A percentile compares a stretch with the other conserved stretches of the same genome.
Conservation (phyloP, 1,284 basidiomycete genomes). For the Pseudozyma hubeiensis region DNA sequence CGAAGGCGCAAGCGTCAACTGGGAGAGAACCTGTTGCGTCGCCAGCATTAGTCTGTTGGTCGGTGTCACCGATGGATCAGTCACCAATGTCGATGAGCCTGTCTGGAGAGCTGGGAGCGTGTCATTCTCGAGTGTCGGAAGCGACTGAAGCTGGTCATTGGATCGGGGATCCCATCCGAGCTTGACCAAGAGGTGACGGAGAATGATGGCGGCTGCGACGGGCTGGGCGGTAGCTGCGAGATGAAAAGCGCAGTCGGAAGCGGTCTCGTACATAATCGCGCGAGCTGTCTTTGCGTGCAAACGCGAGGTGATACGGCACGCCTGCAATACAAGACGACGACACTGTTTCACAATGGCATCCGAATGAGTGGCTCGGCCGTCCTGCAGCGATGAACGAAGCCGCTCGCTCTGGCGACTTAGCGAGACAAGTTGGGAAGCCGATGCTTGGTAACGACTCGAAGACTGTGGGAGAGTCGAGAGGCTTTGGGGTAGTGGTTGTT, state of each 20-base stretch:
- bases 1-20: conserved; percentile 28
- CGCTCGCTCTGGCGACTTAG: conserved; percentile 10
- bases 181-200: conserved; percentile 32
- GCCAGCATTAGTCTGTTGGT: conserved; percentile 13
- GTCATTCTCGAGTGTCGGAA: not conserved
- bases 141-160: not conserved
- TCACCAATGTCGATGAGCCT: not conserved
- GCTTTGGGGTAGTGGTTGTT: not conserved
- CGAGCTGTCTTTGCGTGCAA: conserved; percentile 13
- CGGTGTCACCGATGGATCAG: conserved; percentile 2
- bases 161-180: conserved; percentile 30
- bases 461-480: not conserved
- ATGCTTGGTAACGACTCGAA: not conserved
- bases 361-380: not conserved
- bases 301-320: conserved; percentile 6
- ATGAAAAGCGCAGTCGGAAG: conserved; percentile 21
- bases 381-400: conserved; percentile 19
- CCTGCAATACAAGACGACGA: conserved; percentile 20
- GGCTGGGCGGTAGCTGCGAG: conserved; percentile 18
- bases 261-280: conserved; percentile 16
- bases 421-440: conserved; percentile 11
- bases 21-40: conserved; percentile 23
- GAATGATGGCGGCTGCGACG: conserved; percentile 14
- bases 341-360: conserved; percentile 14
- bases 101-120: not conserved